Base-by-base conservation (phyloP, 805 yeast species). In the Blastobotrys parvus region DNA sequence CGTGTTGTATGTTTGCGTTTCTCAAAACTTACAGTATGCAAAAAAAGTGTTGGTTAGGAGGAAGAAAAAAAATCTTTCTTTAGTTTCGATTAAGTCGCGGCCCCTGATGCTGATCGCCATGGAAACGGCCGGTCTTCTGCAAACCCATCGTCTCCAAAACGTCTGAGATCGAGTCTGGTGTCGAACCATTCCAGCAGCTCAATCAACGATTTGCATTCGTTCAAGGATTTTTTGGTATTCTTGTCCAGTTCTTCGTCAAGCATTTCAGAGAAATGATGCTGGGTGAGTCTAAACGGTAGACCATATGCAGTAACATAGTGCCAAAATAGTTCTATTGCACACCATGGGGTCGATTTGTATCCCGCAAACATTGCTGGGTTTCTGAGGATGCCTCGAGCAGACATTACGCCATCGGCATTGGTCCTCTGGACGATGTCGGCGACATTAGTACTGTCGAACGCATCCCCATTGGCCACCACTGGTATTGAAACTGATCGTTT, bases 401-500 rank as follows among this genome's bases (percentile, higher is more conserved):
- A 82, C 98, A 92, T 92, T 5, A 92, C 83, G 5, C 97, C 98
- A 58, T 86, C 92, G 33, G 78, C 87, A 1, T 82, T 82, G 0
- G 97, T 88, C 41, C 59, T 59, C 10, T 72, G 64, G 0, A 77
- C 75, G 21, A 90, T 89, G 16, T 60, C 57, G 35, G 66, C 54
- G n/a, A 83, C 80, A 58, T 87, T 95, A 15, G 69, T 65, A 19
- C 78, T 63, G 0, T 73, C 58, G 55, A 82, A 82, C 56, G 95
- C 89, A 62, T 92, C 97, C n/a, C 98, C 98, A 57, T 92, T 92
- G 2, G 97, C 96, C n/a, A 92, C 82, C 1, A 92, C 88, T 0
- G 97, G 97, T 0, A 70, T 70, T 0, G 46, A 34, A 3, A 74
- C 75, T n/a, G 68, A 62, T 17, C 72, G 72, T 46, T 78, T 76